phyloP scores from a whole-genome alignment of 208 protist species.

The Crithidia acanthocephali region DNA sequence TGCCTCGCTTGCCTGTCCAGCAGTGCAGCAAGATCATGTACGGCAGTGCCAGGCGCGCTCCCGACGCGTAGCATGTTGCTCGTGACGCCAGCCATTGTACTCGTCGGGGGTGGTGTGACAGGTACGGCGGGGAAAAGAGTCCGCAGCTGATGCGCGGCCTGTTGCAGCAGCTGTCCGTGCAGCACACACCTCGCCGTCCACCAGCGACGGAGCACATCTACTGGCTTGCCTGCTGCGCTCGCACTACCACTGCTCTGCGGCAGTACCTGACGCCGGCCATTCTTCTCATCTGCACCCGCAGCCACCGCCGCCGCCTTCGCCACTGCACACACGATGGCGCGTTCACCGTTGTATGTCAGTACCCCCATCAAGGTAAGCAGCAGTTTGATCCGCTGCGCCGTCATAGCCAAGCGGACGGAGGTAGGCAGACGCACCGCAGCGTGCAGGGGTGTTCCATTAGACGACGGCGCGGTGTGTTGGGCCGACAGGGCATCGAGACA shows the following conservation, averaged over 20 bases:
- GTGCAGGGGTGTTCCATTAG: background rate
- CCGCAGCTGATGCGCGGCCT: conserved; percentile 13
- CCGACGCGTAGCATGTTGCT: background rate
- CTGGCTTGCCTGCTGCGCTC: background rate
- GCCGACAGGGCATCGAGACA: too few species aligned
- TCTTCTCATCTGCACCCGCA: too few species aligned
- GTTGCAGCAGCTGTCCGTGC: conserved; percentile 23
- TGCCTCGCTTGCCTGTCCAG: conserved; percentile 8
- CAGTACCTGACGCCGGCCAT: too few species aligned
- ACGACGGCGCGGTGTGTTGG: too few species aligned
- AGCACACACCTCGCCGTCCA: conserved; percentile 24
- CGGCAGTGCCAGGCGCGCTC: background rate
- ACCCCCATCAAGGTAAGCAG: conserved; percentile 17
- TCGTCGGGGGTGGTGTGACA: background rate
- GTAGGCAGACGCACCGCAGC: conserved; percentile 7
- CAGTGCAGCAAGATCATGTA: background rate
- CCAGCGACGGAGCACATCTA: conserved; percentile 19
- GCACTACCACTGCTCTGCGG: too few species aligned
- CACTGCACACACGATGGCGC: conserved; percentile 18
- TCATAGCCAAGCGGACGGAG: conserved; percentile 30
- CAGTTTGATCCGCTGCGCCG: conserved; percentile 35
- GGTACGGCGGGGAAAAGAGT: background rate
- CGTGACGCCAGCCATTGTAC: too few species aligned
- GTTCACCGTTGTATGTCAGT: conserved; percentile 16
- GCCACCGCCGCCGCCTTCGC: background rate